Conservation (phyloP, 208 protist species). For the Crithidia acanthocephali region DNA sequence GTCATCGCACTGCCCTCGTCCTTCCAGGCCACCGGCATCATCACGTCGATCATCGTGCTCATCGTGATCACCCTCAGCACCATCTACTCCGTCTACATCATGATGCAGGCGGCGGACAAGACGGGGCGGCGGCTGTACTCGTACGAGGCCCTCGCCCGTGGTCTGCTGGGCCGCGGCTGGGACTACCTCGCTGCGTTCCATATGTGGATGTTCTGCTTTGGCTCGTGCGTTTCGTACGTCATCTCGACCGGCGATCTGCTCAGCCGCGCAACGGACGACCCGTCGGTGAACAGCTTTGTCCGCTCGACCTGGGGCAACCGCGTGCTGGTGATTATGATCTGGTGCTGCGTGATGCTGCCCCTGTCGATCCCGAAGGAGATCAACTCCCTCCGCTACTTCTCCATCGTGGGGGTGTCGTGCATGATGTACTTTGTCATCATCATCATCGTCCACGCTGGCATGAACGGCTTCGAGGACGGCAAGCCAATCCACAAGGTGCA, state of each 20-base stretch:
- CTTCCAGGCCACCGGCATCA: conserved; percentile 67
- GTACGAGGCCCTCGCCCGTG: conserved; percentile 71
- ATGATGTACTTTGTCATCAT: conserved; percentile 83
- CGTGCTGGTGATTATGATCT: conserved; percentile 60
- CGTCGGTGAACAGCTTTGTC: conserved; percentile 48
- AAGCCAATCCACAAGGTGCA: conserved; percentile 53
- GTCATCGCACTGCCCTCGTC: conserved; percentile 79
- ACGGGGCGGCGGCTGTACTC: conserved; percentile 49
- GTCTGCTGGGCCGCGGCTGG: conserved; percentile 72
- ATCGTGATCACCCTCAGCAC: conserved; percentile 61
- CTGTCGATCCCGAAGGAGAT: conserved; percentile 80
- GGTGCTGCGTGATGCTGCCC: conserved; percentile 77
- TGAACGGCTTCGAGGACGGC: conserved; percentile 63
- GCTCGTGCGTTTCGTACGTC: conserved; percentile 83
- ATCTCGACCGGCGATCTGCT: conserved; percentile 77
- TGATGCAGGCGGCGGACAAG: conserved; percentile 74
- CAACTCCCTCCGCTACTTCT: conserved; percentile 88
- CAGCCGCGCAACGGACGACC: conserved; percentile 44
- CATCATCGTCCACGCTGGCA: conserved; percentile 68
- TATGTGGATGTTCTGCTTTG: conserved; percentile 90
- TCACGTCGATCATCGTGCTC: conserved; percentile 58
- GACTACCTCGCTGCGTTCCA: conserved; percentile 77
- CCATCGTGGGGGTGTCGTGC: conserved; percentile 67
- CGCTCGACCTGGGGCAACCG: conserved; percentile 57
- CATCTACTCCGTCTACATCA: conserved; percentile 83